Conservation (phyloP, 192 early-diverging fungal genomes). For the Backusella liffmaniae region DNA sequence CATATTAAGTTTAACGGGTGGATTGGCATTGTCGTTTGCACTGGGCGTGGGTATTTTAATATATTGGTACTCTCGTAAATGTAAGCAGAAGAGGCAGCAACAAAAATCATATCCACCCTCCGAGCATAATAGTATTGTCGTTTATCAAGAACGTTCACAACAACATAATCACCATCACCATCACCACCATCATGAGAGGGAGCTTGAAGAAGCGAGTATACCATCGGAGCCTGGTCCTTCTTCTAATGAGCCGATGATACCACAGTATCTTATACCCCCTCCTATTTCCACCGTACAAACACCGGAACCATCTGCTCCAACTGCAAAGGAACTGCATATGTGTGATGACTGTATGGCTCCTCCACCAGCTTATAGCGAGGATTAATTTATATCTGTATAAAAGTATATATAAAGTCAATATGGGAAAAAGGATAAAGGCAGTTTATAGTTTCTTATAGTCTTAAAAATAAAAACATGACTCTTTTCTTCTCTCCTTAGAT, state of each 20-base stretch:
- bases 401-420: neutral
- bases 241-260: neutral
- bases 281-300: constrained; percentile 7
- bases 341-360: constrained; percentile 10
- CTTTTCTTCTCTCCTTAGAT: neutral
- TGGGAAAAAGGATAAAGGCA: neutral
- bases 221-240: neutral
- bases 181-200: neutral
- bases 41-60: constrained; percentile 8
- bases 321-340: constrained; percentile 9
- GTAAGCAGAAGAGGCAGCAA: neutral
- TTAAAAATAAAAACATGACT: neutral
- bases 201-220: neutral
- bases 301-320: constrained; percentile 10
- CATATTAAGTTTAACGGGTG: constrained; percentile 10
- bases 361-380: constrained; percentile 13
- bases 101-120: neutral
- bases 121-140: neutral
- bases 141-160: neutral
- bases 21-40: constrained; percentile 11
- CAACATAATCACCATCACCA: neutral
- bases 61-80: constrained; percentile 15
- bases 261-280: neutral
- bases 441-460: neutral
- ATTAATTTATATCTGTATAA: constrained; percentile 3